Evolutionary conservation across 2,329 filamentous ascomycete species (phyloP).

Genomic region (Ceratocystis lukuohia): DNA sequence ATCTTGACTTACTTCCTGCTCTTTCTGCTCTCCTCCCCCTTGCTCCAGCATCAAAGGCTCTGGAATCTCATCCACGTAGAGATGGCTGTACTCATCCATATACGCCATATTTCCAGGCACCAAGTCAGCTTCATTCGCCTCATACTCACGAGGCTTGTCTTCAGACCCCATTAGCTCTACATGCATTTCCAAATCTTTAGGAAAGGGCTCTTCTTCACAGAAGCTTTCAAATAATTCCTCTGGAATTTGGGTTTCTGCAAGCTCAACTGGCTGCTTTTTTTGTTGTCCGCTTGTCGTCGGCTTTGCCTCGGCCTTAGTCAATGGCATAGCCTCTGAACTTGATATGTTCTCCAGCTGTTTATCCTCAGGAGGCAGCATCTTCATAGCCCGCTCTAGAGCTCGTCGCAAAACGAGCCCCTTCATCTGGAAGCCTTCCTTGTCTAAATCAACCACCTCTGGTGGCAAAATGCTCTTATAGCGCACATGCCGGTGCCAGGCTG

Average conservation of each 20-base stretch:
- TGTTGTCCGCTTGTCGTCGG: background rate
- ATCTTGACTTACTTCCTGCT: background rate
- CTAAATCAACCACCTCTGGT: slow-evolving; percentile 3
- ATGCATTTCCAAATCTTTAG: background rate
- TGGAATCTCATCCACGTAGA: background rate
- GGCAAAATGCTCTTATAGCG: slow-evolving; percentile 17
- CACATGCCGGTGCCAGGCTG: slow-evolving; percentile 14
- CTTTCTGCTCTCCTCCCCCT: background rate
- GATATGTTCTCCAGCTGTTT: background rate
- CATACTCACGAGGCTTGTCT: background rate
- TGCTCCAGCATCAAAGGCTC: background rate
- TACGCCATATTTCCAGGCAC: background rate
- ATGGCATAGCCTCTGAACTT: background rate
- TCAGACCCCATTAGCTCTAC: background rate
- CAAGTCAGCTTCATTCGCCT: background rate
- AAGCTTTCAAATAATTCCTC: background rate
- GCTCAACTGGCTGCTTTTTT: background rate
- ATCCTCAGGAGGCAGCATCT: slow-evolving; percentile 11
- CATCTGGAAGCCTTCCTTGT: slow-evolving; percentile 11
- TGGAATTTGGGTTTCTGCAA: background rate
- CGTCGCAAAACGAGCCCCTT: slow-evolving; percentile 11
- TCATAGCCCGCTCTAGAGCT: slow-evolving; percentile 10
- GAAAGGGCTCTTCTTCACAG: background rate
- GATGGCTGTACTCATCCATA: background rate
- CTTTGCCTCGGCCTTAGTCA: background rate